Conservation (phyloP, 495 filamentous ascomycete species). For the Pyrenopolyporus hunteri region DNA sequence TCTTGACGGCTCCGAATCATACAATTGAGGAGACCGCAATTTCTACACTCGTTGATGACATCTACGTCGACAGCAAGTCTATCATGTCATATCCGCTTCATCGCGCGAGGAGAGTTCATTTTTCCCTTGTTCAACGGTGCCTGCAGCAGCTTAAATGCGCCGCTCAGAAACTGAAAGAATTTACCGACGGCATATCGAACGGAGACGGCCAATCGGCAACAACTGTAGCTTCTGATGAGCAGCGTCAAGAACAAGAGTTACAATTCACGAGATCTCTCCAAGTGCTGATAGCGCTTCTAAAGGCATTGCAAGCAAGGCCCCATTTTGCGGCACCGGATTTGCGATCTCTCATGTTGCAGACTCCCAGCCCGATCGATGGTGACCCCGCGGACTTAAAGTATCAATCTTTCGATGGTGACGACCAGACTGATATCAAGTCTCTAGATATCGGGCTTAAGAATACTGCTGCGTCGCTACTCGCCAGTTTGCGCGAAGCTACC, state of each 20-base stretch:
- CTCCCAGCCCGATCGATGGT: constrained; percentile 54
- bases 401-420: constrained; percentile 70
- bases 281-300: constrained; percentile 55
- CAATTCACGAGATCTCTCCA: constrained; percentile 70
- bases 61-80: constrained; percentile 67
- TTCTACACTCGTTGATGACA: constrained; percentile 66
- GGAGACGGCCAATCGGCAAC: constrained; percentile 59
- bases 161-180: constrained; percentile 64
- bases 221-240: constrained; percentile 50
- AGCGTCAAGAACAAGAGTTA: constrained; percentile 59
- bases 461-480: constrained; percentile 68
- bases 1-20: constrained; percentile 70
- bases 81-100: constrained; percentile 52
- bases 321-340: constrained; percentile 58
- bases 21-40: constrained; percentile 74
- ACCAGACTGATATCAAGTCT: constrained; percentile 60
- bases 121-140: constrained; percentile 78
- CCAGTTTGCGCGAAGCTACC: constrained; percentile 66
- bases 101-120: constrained; percentile 67
- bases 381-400: constrained; percentile 71
- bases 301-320: constrained; percentile 52
- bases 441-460: constrained; percentile 71
- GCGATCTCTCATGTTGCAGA: constrained; percentile 48
- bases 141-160: constrained; percentile 73
- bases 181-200: constrained; percentile 47